phyloP scores from a whole-genome alignment of 1,284 basidiomycete species.

The Ganoderma leucocontextum region DNA sequence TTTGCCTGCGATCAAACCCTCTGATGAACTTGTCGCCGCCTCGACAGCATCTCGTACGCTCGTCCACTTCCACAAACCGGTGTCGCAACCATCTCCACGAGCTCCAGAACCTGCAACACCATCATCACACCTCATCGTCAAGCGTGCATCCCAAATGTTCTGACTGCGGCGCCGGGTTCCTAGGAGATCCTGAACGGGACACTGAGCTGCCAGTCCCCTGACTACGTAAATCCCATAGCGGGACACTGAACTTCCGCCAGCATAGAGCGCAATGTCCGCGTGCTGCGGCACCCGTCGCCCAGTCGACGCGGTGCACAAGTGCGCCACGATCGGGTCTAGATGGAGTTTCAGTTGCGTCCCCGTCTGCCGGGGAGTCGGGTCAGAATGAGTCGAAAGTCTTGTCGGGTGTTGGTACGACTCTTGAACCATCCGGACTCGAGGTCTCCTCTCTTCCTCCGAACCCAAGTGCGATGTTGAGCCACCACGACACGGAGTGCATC shows the following conservation, averaged over 20 bases:
- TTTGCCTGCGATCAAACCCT: not conserved
- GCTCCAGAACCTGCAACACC: conserved; percentile 13
- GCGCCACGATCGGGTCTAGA: not conserved
- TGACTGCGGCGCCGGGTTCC: conserved; percentile 13
- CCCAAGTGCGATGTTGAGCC: not conserved
- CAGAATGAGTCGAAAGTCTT: not conserved
- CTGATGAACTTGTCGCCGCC: not conserved
- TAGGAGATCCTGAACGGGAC: not conserved
- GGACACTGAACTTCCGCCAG: not conserved
- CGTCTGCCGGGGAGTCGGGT: not conserved
- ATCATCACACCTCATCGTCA: conserved; percentile 17
- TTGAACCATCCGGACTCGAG: not conserved
- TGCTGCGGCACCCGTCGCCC: not conserved
- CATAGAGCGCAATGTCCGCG: not conserved
- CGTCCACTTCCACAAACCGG: not conserved
- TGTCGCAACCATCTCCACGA: not conserved
- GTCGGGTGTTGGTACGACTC: not conserved
- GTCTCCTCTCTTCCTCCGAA: not conserved
- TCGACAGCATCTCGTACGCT: not conserved
- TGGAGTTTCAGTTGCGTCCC: too few relatives aligned
- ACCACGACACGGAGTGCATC: not conserved
- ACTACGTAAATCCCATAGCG: not conserved
- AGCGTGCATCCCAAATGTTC: conserved; percentile 14
- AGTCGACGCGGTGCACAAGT: not conserved
- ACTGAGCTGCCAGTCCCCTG: not conserved